Conservation (phyloP, 345 rosid species). For the Eucalyptus pauciflora region DNA sequence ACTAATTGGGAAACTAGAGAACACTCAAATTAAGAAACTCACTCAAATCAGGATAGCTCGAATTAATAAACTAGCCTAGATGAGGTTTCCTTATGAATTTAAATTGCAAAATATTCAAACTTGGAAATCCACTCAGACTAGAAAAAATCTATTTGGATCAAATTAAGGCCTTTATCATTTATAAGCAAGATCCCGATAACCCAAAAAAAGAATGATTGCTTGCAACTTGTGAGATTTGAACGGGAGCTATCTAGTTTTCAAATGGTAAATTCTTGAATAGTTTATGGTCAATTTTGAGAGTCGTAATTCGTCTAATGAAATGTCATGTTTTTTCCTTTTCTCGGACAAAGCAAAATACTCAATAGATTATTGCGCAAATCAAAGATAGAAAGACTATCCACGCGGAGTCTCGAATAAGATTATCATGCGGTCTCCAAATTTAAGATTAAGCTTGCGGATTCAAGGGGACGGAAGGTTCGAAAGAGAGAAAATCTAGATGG, state of each 20-base stretch:
- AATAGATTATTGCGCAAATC: not conserved
- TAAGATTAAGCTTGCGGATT: not conserved
- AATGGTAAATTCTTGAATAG: too few species aligned
- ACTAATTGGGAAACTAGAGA: not conserved
- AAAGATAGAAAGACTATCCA: not conserved
- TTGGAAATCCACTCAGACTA: too few species aligned
- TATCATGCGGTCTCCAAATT: not conserved
- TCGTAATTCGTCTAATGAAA: accelerated
- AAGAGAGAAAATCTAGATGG: not conserved
- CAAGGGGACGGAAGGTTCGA: not conserved
- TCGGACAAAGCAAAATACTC: not conserved
- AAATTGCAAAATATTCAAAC: not conserved
- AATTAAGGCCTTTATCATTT: too few species aligned
- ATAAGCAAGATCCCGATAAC: too few species aligned
- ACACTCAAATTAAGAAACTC: not conserved
- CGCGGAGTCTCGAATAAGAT: not conserved
- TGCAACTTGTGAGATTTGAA: not conserved
- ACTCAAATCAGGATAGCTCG: not conserved
- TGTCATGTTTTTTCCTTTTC: accelerated
- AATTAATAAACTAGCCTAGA: not conserved
- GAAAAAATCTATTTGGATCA: too few species aligned
- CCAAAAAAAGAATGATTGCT: not conserved
- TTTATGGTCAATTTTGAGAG: not conserved
- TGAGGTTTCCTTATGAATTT: not conserved
- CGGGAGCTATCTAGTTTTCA: accelerated